A percentile compares a stretch with the other conserved stretches of the same genome.
Conservation (phyloP, 768 basidiomycete genomes). For the Agrocybe pediades region DNA sequence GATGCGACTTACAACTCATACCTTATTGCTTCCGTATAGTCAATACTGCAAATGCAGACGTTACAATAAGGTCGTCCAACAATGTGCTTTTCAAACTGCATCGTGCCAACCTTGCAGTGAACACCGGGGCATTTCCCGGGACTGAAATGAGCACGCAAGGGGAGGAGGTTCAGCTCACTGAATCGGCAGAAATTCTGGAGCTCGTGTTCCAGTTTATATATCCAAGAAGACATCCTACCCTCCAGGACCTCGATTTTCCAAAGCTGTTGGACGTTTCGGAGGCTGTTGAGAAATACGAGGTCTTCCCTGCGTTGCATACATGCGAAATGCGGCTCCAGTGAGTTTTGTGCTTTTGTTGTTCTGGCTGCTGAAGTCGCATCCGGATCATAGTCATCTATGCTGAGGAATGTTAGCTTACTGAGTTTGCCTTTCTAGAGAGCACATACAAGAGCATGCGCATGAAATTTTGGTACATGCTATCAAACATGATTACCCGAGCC, state of each 20-base stretch:
- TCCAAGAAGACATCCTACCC: conserved; percentile 7
- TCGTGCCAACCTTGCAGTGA: not conserved
- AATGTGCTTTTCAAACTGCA: conserved; percentile 4
- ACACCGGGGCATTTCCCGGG: conserved; percentile 11
- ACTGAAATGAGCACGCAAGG: conserved; percentile 13
- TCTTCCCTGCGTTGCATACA: conserved; percentile 26
- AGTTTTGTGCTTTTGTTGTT: not conserved
- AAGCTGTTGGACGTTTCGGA: conserved; percentile 3
- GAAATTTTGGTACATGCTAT: conserved; percentile 15
- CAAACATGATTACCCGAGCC: conserved; percentile 13
- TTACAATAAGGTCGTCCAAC: not conserved
- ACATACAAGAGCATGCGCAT: conserved; percentile 8
- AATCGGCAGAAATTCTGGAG: conserved; percentile 6
- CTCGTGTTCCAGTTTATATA: conserved; percentile 9
- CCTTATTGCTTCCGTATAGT: not conserved
- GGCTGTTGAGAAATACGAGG: conserved; percentile 18
- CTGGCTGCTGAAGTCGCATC: not conserved
- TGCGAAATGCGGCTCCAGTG: conserved; percentile 22
- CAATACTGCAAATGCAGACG: not conserved
- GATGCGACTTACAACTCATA: too few species aligned
- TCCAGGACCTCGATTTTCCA: not conserved
- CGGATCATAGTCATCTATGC: too few species aligned
- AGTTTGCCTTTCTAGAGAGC: not conserved
- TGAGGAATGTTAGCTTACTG: not conserved
- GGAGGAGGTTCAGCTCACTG: conserved; percentile 6